Base-by-base conservation (phyloP, 106 monocot species). In the Allium cepa region DNA sequence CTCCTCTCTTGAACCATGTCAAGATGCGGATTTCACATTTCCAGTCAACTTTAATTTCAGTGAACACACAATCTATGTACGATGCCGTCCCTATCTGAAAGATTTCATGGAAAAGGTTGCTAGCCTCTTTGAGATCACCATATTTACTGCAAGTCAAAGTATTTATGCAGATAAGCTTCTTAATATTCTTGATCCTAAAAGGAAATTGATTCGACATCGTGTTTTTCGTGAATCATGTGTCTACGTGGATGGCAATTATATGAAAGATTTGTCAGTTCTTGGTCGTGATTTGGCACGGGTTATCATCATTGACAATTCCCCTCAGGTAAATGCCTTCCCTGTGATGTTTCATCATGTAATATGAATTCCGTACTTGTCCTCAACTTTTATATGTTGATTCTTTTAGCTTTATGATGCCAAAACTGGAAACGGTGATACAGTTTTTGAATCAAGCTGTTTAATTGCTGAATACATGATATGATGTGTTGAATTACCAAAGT, bases 111-210 rank as follows among this genome's bases (percentile, higher is more conserved):
- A 92, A 77, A 87, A 76, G 60, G 97, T 99, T 48, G 70, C 92
- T 9, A 73, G 70, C 47, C 62, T 87, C 46, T 99, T 99, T 70
- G 97, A 99, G 81, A 89, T 84, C 5, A 89, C 87, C 68, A 84
- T 99, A 75, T 99, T 99, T 66, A 99, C 97, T 57, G 97, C 97
- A 27, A 99, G 97, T 53, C 97, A 99, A 81, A 87, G 97, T 18
- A 99, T 99, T 55, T 55, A 99, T 77, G 97, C 92, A 1, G 97
- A 90, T 52, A 88, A 90, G 51, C 85, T 99, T 53, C 89, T 99
- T 10, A 99, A 99, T 58, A 77, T 92, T 13, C 75, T 99, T 70
- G 97, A 99, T 60, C 97, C 97, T 2, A 92, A 87, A 72, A 78
- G 97, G 64, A 92, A 82, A 64, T 64, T 92, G 45, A 89, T 99